These are phyloP conservation scores for Metschnikowia lunata DNA, from an alignment of 805 yeast species.

Conservation along the genomic window DNA sequence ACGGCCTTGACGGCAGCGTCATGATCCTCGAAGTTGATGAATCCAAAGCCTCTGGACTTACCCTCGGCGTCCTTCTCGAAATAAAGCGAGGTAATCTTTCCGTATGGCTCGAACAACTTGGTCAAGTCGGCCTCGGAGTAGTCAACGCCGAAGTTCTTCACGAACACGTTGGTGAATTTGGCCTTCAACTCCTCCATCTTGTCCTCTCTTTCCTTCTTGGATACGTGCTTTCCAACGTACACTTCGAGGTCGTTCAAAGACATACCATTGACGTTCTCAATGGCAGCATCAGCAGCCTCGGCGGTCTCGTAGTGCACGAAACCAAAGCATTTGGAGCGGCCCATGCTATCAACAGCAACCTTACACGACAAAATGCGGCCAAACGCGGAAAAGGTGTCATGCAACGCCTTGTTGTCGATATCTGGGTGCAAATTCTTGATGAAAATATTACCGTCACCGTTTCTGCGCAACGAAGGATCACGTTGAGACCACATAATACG, in stretches of 20 bases:
- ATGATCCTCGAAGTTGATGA: slow-evolving; percentile 86
- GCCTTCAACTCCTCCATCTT: slow-evolving; percentile 87
- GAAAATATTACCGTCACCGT: slow-evolving; percentile 94
- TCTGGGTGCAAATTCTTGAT: slow-evolving; percentile 98
- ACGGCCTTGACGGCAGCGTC: slow-evolving; percentile 88
- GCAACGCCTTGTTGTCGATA: slow-evolving; percentile 97
- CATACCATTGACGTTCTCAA: slow-evolving; percentile 98
- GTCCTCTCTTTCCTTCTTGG: slow-evolving; percentile 91
- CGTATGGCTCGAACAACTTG: slow-evolving; percentile 67
- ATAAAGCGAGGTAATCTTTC: slow-evolving; percentile 78
- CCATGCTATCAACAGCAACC: slow-evolving; percentile 91
- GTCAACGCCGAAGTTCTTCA: slow-evolving; percentile 79
- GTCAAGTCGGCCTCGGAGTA: slow-evolving; percentile 67
- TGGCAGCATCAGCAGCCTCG: slow-evolving; percentile 91
- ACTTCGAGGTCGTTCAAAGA: slow-evolving; percentile 93
- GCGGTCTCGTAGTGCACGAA: slow-evolving; percentile 94
- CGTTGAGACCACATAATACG: slow-evolving; percentile 99
- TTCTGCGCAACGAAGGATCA: slow-evolving; percentile 92
- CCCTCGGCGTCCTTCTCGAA: slow-evolving; percentile 80
- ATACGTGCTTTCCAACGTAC: slow-evolving; percentile 88
- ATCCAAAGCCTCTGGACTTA: slow-evolving; percentile 93
- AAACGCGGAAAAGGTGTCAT: slow-evolving; percentile 95
- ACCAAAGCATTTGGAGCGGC: slow-evolving; percentile 93
- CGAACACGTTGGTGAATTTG: slow-evolving; percentile 92
- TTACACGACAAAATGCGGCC: slow-evolving; percentile 95